These are phyloP conservation scores for Paecilomyces dactylethromorphus DNA, from an alignment of 2,329 filamentous ascomycete genomes.

Conservation along the genomic window DNA sequence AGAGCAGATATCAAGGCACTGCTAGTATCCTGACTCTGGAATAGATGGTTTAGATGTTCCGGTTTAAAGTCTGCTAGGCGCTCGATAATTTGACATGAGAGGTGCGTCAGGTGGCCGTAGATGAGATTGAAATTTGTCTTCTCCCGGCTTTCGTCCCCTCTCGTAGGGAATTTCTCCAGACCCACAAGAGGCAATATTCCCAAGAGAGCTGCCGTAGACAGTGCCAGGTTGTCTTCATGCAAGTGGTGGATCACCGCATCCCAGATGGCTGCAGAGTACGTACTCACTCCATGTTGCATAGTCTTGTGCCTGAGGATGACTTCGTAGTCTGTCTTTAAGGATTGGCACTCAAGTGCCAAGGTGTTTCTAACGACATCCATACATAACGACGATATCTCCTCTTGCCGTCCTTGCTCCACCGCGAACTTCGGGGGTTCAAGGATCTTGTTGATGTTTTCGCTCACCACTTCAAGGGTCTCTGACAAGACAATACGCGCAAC, in stretches of 20 bases:
- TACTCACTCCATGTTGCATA: slow-evolving; percentile 61
- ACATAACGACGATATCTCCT: slow-evolving; percentile 49
- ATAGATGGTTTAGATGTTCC: slow-evolving; percentile 62
- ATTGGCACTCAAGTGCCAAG: slow-evolving; percentile 64
- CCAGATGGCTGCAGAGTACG: slow-evolving; percentile 72
- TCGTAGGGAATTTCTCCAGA: slow-evolving; percentile 64
- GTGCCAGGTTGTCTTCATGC: slow-evolving; percentile 57
- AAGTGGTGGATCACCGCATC: slow-evolving; percentile 65
- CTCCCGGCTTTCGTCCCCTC: slow-evolving; percentile 37
- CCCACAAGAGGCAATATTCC: slow-evolving; percentile 65
- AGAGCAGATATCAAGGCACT: slow-evolving; percentile 71
- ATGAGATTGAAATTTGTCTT: slow-evolving; percentile 72
- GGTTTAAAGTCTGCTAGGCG: slow-evolving; percentile 70
- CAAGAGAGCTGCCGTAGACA: slow-evolving; percentile 68
- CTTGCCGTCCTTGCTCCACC: slow-evolving; percentile 41
- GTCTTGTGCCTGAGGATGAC: slow-evolving; percentile 55
- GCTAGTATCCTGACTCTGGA: slow-evolving; percentile 60
- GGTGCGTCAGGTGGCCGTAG: slow-evolving; percentile 55
- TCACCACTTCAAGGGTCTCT: slow-evolving; percentile 42
- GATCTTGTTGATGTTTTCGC: slow-evolving; percentile 47
- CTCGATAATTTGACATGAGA: slow-evolving; percentile 68
- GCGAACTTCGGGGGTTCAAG: slow-evolving; percentile 50
- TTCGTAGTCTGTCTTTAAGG: slow-evolving; percentile 61
- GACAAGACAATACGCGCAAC: slow-evolving; percentile 43
- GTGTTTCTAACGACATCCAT: slow-evolving; percentile 61